These are phyloP conservation scores for Claviceps digitariae DNA, from an alignment of 2,329 filamentous ascomycete genomes.

Conservation along the genomic window DNA sequence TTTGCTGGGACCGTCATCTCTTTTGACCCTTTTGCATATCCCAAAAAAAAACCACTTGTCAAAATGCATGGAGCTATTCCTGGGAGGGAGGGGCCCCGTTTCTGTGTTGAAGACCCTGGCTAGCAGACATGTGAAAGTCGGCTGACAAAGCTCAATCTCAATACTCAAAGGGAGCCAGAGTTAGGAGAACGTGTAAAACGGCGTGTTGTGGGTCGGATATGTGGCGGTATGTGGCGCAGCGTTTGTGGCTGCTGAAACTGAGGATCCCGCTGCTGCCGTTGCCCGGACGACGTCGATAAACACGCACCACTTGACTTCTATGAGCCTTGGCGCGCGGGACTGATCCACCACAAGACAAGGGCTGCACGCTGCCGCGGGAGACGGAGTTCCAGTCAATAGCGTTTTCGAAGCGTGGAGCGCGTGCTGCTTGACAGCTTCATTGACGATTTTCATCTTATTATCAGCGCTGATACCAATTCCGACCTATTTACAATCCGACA, in stretches of 20 bases:
- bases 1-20: conserved; percentile 1
- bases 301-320: neutral
- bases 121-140: neutral
- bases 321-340: neutral
- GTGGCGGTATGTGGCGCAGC: neutral
- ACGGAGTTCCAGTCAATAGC: neutral
- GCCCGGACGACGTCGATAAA: conserved; percentile 7
- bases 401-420: neutral
- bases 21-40: neutral
- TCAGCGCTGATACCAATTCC: neutral
- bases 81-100: neutral
- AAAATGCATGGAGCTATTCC: neutral
- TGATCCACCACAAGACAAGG: conserved; percentile 1
- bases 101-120: neutral
- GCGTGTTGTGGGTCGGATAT: neutral
- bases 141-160: conserved; percentile 2
- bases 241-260: neutral
- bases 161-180: too few relatives aligned
- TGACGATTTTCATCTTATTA: neutral
- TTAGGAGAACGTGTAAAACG: neutral
- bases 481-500: neutral
- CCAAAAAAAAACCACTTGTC: neutral
- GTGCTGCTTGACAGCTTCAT: neutral
- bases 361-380: neutral
- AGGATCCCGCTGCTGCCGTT: neutral